phyloP scores from a whole-genome alignment of 257 asterid genomes.

The Nicotiana tabacum region DNA sequence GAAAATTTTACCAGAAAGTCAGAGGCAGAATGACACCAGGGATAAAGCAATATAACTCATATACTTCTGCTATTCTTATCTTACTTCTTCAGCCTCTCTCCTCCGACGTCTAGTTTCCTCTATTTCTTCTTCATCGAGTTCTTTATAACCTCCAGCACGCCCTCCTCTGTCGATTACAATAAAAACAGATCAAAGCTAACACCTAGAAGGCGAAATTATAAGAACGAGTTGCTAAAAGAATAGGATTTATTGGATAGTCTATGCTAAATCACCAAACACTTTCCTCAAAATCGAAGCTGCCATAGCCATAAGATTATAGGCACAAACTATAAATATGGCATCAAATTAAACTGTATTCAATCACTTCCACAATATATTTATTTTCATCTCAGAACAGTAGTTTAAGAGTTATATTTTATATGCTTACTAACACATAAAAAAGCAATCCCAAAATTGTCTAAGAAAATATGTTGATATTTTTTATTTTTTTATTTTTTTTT shows the following conservation, averaged over 20 bases:
- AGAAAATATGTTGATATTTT: background rate
- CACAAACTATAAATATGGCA: background rate
- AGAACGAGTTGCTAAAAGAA: background rate
- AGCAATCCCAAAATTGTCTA: background rate
- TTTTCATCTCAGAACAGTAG: background rate
- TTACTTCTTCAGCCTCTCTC: constrained; percentile 91
- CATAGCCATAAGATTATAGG: background rate
- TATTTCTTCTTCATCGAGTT: constrained; percentile 92
- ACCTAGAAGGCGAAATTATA: background rate
- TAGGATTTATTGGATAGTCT: background rate
- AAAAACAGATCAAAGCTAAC: constrained; percentile 11
- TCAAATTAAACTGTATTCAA: background rate
- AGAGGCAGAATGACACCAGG: background rate
- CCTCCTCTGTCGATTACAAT: constrained; percentile 67
- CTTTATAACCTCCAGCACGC: constrained; percentile 99
- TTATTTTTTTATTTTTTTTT: too few relatives aligned
- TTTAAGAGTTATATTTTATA: background rate
- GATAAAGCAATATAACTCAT: background rate
- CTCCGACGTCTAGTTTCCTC: constrained; percentile 92
- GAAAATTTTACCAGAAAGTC: background rate
- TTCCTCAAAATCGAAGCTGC: background rate
- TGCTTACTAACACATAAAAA: background rate
- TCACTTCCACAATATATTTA: background rate
- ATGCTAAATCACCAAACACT: background rate
- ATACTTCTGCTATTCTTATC: constrained; percentile 7